These are phyloP conservation scores for Dimocarpus longan DNA, from an alignment of 345 rosid species.

Conservation along the genomic window DNA sequence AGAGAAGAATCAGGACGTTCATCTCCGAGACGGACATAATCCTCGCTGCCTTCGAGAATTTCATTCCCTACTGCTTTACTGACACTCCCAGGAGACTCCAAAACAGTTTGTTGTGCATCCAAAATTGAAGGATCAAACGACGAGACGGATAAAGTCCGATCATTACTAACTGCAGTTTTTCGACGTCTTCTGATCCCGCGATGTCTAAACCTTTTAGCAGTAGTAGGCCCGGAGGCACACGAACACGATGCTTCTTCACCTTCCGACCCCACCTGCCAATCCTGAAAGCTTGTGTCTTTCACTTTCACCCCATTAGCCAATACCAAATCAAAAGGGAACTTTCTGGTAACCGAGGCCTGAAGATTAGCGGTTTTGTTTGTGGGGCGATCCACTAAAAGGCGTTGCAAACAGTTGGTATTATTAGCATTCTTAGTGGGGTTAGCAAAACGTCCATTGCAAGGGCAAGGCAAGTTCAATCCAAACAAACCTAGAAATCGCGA, in stretches of 20 bases:
- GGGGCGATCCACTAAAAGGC: slow-evolving; percentile 38
- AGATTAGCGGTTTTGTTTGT: slow-evolving; percentile 45
- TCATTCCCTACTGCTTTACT: slow-evolving; percentile 24
- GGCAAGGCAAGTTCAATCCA: slow-evolving; percentile 59
- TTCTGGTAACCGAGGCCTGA: slow-evolving; percentile 39
- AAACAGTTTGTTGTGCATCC: slow-evolving; percentile 17
- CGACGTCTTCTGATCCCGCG: slow-evolving; percentile 41
- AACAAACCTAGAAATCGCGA: slow-evolving; percentile 56
- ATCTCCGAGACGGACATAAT: slow-evolving; percentile 28
- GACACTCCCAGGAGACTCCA: slow-evolving; percentile 36
- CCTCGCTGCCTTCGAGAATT: slow-evolving; percentile 23
- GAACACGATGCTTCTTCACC: slow-evolving; percentile 18
- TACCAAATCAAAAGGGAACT: slow-evolving; percentile 52
- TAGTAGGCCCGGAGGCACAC: not conserved
- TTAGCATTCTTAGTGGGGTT: slow-evolving; percentile 18
- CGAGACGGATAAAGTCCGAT: slow-evolving; percentile 36
- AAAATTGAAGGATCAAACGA: slow-evolving; percentile 38
- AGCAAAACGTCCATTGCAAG: slow-evolving; percentile 57
- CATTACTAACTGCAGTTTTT: slow-evolving; percentile 30
- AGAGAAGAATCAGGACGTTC: slow-evolving; percentile 21
- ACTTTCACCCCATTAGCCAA: slow-evolving; percentile 27
- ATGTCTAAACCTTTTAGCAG: slow-evolving; percentile 35
- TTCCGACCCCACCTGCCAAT: slow-evolving; percentile 29
- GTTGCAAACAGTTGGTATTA: slow-evolving; percentile 47
- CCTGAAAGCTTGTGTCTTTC: slow-evolving; percentile 21